phyloP scores from a whole-genome alignment of 208 protist species.

The Wallacemonas sp. region DNA sequence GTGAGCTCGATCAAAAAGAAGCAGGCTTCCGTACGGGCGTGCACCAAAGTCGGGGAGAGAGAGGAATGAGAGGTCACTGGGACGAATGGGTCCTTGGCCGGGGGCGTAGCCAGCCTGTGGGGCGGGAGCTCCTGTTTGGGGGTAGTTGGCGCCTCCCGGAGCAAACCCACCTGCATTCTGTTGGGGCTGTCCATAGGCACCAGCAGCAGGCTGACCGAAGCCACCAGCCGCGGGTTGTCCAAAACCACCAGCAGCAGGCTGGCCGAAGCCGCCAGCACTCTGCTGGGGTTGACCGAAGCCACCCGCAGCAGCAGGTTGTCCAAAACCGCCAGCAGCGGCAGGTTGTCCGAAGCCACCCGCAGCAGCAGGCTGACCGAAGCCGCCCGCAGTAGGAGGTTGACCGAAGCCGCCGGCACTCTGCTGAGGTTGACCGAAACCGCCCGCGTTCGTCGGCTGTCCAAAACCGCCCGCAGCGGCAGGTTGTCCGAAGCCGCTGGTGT shows the following conservation, averaged over 20 bases:
- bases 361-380: constrained; percentile 23
- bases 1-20: constrained; percentile 72
- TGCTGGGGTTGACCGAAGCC: constrained; percentile 37
- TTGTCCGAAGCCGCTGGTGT: constrained; percentile 32
- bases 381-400: constrained; percentile 18
- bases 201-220: constrained; percentile 29
- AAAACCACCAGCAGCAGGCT: constrained; percentile 32
- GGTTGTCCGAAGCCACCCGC: constrained; percentile 18
- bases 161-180: constrained; percentile 44
- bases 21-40: constrained; percentile 76
- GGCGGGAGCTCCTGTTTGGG: constrained; percentile 23
- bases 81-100: constrained; percentile 16
- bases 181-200: constrained; percentile 34
- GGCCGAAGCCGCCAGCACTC: constrained; percentile 20
- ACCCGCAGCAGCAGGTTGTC: constrained; percentile 25
- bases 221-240: constrained; percentile 25
- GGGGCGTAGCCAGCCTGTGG: constrained; percentile 2
- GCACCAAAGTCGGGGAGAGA: constrained; percentile 77
- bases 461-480: constrained; percentile 34
- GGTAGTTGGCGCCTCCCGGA: constrained; percentile 41
- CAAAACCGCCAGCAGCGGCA: constrained; percentile 20
- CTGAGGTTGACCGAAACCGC: constrained; percentile 19
- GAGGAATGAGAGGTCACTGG: constrained; percentile 56
- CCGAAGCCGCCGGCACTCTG: constrained; percentile 22
- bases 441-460: constrained; percentile 17